phyloP scores from a whole-genome alignment of 768 basidiomycete species.

The Cyclocybe aegerita region DNA sequence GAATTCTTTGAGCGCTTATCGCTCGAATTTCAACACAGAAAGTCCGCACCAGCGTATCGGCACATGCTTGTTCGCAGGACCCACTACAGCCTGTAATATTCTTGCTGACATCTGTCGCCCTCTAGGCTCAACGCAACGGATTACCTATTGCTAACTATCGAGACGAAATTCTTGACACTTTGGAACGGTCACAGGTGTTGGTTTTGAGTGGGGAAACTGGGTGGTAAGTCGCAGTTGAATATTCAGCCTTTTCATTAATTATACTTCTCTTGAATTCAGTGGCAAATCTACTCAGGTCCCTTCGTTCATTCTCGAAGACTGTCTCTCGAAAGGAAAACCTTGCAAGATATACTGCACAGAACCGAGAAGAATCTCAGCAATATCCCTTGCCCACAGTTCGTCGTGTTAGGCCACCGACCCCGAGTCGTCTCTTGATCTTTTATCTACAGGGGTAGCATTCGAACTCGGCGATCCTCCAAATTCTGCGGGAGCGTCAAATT shows the following conservation, averaged over 20 bases:
- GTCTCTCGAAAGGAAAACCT: constrained; percentile 71
- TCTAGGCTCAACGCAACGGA: constrained; percentile 66
- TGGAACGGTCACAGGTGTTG: constrained; percentile 79
- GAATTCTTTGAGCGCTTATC: constrained; percentile 50
- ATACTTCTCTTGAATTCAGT: constrained; percentile 36
- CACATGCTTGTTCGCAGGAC: constrained; percentile 76
- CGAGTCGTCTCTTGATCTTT: neutral
- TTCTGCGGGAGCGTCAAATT: constrained; percentile 70
- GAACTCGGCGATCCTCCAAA: constrained; percentile 88
- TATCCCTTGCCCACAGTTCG: constrained; percentile 86
- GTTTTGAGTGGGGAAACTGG: constrained; percentile 67
- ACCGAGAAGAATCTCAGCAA: constrained; percentile 92
- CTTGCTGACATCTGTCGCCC: neutral
- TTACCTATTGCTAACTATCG: constrained; percentile 89
- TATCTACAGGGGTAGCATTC: constrained; percentile 62
- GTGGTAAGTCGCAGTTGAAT: constrained; percentile 27
- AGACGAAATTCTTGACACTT: constrained; percentile 61
- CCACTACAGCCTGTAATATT: neutral
- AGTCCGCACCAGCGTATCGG: constrained; percentile 67
- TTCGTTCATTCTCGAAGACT: constrained; percentile 89
- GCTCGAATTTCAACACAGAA: constrained; percentile 55
- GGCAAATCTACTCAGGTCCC: constrained; percentile 98
- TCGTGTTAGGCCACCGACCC: neutral
- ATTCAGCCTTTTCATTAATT: neutral
- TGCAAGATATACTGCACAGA: constrained; percentile 97